Percentiles rank a stretch among this genome's conserved stretches.
Conservation (phyloP, 2,329 filamentous ascomycete species). For the Orbilia oligospora region DNA sequence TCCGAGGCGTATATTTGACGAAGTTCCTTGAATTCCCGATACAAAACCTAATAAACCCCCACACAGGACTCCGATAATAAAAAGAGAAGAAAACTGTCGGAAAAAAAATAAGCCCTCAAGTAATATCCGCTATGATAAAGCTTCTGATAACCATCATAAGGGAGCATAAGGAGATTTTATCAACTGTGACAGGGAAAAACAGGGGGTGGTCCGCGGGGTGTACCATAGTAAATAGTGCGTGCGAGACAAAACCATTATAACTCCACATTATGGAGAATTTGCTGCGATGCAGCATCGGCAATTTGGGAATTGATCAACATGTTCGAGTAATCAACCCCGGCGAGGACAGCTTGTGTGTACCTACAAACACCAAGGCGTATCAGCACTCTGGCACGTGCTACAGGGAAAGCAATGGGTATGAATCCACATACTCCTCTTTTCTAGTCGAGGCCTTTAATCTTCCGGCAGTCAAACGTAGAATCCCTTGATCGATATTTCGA, state of each 20-base stretch:
- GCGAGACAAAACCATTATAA: slow-evolving; percentile 19
- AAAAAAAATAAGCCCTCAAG: slow-evolving; percentile 1
- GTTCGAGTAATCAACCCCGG: slow-evolving; percentile 56
- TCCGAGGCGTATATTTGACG: slow-evolving; percentile 10
- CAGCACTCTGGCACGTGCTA: not conserved
- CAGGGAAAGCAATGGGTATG: slow-evolving; percentile 12
- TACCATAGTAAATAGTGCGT: not conserved
- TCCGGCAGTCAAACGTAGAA: slow-evolving; percentile 79
- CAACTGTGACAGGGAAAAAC: slow-evolving; percentile 17
- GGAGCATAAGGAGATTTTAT: slow-evolving; percentile 9
- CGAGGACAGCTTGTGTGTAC: slow-evolving; percentile 55
- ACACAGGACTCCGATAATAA: slow-evolving; percentile 18
- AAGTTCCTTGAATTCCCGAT: slow-evolving; percentile 30
- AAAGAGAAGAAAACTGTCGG: slow-evolving; percentile 27
- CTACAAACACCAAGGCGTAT: slow-evolving; percentile 25
- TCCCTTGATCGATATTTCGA: slow-evolving; percentile 79
- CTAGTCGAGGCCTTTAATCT: slow-evolving; percentile 68
- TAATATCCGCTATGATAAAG: slow-evolving; percentile 14
- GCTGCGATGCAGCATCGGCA: slow-evolving; percentile 50
- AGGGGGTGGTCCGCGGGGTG: not conserved
- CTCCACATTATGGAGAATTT: slow-evolving; percentile 50
- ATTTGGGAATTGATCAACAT: slow-evolving; percentile 58
- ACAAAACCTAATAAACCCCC: slow-evolving; percentile 21
- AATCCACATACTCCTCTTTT: slow-evolving; percentile 57
- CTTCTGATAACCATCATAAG: slow-evolving; percentile 1